A percentile compares a stretch with the other conserved stretches of the same genome.
Conservation (phyloP, 805 yeast genomes). For the Kazachstania africana region DNA sequence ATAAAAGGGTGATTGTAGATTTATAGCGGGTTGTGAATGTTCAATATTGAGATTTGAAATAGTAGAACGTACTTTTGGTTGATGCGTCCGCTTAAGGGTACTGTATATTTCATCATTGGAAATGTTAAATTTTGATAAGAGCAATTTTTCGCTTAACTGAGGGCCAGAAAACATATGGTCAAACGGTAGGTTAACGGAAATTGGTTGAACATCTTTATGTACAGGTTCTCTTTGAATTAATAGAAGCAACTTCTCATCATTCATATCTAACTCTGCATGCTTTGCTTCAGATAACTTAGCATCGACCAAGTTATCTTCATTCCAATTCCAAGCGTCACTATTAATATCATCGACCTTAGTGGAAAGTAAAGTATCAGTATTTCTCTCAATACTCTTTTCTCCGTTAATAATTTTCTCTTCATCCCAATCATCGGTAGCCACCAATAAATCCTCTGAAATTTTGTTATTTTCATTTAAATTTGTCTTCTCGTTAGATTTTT, state of each 20-base stretch:
- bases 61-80: constrained; percentile 83
- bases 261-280: constrained; percentile 51
- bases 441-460: constrained; percentile 42
- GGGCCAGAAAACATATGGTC: constrained; percentile 31
- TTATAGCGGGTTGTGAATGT: constrained; percentile 77
- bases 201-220: neutral
- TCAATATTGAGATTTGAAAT: constrained; percentile 85
- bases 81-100: constrained; percentile 70
- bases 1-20: constrained; percentile 84
- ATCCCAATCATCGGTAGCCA: constrained; percentile 74
- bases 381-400: constrained; percentile 7
- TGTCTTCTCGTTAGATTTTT: constrained; percentile 10
- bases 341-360: constrained; percentile 1
- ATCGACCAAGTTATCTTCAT: constrained; percentile 57
- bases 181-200: neutral
- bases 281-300: constrained; percentile 37
- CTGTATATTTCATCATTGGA: constrained; percentile 87
- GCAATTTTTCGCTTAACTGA: constrained; percentile 39
- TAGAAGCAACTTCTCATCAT: constrained; percentile 72
- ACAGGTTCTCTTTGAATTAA: constrained; percentile 2
- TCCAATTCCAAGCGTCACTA: constrained; percentile 26
- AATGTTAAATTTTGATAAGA: constrained; percentile 59
- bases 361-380: neutral
- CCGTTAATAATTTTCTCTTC: constrained; percentile 51
- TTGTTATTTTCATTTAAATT: constrained; percentile 11